phyloP scores from a whole-genome alignment of 2,329 filamentous ascomycete genomes.

The Diplocarpon mali region DNA sequence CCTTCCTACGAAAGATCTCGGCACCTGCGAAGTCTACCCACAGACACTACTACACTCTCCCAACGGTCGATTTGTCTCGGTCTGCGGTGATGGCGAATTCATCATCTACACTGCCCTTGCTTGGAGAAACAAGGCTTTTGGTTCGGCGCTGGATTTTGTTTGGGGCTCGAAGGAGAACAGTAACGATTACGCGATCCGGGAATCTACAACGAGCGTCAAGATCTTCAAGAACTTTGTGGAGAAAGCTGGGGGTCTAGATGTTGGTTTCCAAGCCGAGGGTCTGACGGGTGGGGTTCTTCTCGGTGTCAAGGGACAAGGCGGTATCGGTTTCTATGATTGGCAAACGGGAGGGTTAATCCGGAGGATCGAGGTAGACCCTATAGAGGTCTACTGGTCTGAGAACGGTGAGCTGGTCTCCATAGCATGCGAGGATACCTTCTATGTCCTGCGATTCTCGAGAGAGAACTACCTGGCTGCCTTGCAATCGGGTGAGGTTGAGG shows the following conservation, averaged over 20 bases:
- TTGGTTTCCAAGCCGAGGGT: slow-evolving; percentile 90
- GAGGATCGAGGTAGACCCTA: slow-evolving; percentile 73
- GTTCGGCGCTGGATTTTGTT: slow-evolving; percentile 87
- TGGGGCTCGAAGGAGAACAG: slow-evolving; percentile 97
- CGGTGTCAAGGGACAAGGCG: slow-evolving; percentile 89
- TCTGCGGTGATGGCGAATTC: slow-evolving; percentile 95
- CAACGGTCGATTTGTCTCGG: slow-evolving; percentile 78
- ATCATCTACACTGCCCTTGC: slow-evolving; percentile 97
- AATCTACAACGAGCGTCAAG: slow-evolving; percentile 89
- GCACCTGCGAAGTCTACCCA: slow-evolving; percentile 92
- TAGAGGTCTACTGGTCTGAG: slow-evolving; percentile 88
- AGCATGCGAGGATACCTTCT: slow-evolving; percentile 91
- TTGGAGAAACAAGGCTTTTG: slow-evolving; percentile 96
- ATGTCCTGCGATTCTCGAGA: slow-evolving; percentile 82
- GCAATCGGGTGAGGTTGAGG: slow-evolving; percentile 71
- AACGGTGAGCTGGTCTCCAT: slow-evolving; percentile 87
- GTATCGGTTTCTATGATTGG: slow-evolving; percentile 96
- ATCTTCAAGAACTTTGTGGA: slow-evolving; percentile 97
- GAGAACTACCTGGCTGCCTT: slow-evolving; percentile 79
- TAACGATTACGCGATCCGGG: slow-evolving; percentile 95
- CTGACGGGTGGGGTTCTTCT: slow-evolving; percentile 80
- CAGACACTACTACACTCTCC: slow-evolving; percentile 93
- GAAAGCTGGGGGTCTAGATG: slow-evolving; percentile 76
- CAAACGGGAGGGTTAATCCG: slow-evolving; percentile 77
- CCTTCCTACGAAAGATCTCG: slow-evolving; percentile 86